Evolutionary conservation across 352 stramenopile species (phyloP), one percentile per base, ranked within the genome.

Genomic region (Phytopythium helicoides): DNA sequence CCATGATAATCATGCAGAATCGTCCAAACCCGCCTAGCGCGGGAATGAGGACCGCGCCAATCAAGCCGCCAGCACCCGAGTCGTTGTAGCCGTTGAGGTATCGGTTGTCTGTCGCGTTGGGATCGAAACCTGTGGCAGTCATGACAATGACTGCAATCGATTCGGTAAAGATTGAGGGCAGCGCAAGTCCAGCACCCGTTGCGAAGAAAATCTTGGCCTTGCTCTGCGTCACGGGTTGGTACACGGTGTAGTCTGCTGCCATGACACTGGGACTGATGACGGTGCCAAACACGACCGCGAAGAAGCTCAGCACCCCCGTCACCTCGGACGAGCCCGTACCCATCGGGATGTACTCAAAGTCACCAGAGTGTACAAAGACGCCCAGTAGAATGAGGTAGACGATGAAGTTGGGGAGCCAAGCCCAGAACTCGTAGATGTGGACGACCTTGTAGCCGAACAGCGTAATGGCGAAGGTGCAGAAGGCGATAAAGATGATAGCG

Each of bases 331-430:
- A 76, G 33, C 81, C 57, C 16, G 96, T 50, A 54, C 95, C 95
- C 23, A 97, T 54, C 25, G 78, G 37, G 68, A 98, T 94, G n/a
- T 89, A 77, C 2, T 92, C 92, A 58, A 97, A 96, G 45, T 95
- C 95, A 16, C 92, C 76, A 18, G 84, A 64, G 37, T 97, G 72
- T 12, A 96, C 92, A 63, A 98, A 98, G 40, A 65, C 66, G 35
- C 89, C 60, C 33, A 98, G 52, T 37, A 74, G 26, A 31, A 77
- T 74, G 19, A 77, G 47, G 48, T 69, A 77, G 14, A 74, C 68
- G 37, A 72, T 72, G 53, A 71, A 71, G 18, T 63, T 66, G 4
- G 68, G 68, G 52, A 74, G 66, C 68, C 68, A 77, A 28, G 64
- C 67, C 57, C 67, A 77, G 11, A 67, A 64, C 49, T 77, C 64